Conservation (phyloP, 2,329 filamentous ascomycete genomes). For the Colletotrichum orbiculare region DNA sequence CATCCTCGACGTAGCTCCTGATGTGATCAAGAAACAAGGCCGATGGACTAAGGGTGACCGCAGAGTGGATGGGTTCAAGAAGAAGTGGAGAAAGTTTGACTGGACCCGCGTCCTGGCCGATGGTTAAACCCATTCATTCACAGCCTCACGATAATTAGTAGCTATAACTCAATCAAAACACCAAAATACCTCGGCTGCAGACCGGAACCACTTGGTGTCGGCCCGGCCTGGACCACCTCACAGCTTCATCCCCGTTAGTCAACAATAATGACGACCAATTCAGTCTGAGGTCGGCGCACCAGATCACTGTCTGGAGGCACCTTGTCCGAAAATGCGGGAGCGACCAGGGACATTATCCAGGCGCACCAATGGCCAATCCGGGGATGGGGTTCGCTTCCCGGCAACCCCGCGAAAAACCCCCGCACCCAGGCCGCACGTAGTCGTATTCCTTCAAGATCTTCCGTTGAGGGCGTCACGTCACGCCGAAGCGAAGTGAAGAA, state of each 20-base stretch:
- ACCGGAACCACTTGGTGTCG: background rate
- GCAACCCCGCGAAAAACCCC: conserved; percentile 30
- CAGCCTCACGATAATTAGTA: background rate
- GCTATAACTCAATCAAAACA: background rate
- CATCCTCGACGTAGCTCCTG: conserved; percentile 85
- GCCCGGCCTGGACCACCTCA: background rate
- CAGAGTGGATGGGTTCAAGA: conserved; percentile 82
- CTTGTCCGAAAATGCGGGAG: conserved; percentile 30
- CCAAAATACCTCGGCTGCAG: conserved; percentile 17
- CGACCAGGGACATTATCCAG: conserved; percentile 23
- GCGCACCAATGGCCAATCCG: conserved; percentile 33
- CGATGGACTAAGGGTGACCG: conserved; percentile 79
- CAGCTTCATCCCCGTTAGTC: conserved; percentile 8
- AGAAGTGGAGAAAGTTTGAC: conserved; percentile 92
- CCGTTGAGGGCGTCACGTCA: conserved; percentile 18
- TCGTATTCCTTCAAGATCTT: conserved; percentile 14
- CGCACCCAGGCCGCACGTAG: conserved; percentile 13
- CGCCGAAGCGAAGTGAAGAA: conserved; percentile 6
- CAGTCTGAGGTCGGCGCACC: background rate
- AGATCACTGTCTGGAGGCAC: conserved; percentile 17
- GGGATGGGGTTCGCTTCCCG: conserved; percentile 24
- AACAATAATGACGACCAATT: background rate
- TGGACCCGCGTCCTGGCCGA: conserved; percentile 74
- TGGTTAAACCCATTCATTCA: conserved; percentile 26
- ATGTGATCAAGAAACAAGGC: conserved; percentile 90